phyloP scores from a whole-genome alignment of 73 alveolate genomes.

The Effrenium voratum region DNA sequence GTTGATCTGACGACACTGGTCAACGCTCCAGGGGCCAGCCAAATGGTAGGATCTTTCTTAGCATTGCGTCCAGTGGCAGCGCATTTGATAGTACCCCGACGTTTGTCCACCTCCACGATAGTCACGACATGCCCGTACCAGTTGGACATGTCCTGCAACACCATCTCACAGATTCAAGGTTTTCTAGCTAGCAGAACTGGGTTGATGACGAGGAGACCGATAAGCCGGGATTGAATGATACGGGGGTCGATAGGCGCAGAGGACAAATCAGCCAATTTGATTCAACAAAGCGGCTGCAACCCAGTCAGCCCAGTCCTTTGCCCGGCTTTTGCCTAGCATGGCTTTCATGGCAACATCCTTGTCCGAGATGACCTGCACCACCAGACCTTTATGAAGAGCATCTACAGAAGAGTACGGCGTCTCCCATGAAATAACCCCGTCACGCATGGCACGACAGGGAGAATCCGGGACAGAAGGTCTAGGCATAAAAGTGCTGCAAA shows the following conservation, averaged over 20 bases:
- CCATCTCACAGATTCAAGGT: neutral
- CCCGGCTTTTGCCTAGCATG: neutral
- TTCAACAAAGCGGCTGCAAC: neutral
- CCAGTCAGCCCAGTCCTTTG: neutral
- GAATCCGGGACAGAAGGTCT: too few relatives aligned
- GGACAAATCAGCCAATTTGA: neutral
- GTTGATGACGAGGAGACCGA: neutral
- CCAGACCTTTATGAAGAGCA: neutral
- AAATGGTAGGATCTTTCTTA: neutral
- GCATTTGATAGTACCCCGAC: neutral
- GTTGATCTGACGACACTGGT: neutral
- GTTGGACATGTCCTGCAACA: neutral
- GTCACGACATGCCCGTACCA: conserved; percentile 19
- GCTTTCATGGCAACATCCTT: neutral
- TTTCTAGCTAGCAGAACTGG: neutral
- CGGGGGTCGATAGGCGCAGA: too few relatives aligned
- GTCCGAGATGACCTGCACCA: conserved; percentile 5
- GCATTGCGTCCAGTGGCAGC: neutral
- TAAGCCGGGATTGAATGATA: too few relatives aligned
- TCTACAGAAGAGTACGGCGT: conserved; percentile 12
- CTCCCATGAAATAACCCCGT: conserved; percentile 27
- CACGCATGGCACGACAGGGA: conserved; percentile 24
- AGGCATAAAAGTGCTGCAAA: too few relatives aligned
- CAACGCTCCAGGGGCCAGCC: conserved; percentile 42
- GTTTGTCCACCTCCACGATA: neutral